Percentiles rank a stretch among this genome's conserved stretches.
phyloP scores from a whole-genome alignment of 2,329 filamentous ascomycete genomes.

The Aspergillus sp. region DNA sequence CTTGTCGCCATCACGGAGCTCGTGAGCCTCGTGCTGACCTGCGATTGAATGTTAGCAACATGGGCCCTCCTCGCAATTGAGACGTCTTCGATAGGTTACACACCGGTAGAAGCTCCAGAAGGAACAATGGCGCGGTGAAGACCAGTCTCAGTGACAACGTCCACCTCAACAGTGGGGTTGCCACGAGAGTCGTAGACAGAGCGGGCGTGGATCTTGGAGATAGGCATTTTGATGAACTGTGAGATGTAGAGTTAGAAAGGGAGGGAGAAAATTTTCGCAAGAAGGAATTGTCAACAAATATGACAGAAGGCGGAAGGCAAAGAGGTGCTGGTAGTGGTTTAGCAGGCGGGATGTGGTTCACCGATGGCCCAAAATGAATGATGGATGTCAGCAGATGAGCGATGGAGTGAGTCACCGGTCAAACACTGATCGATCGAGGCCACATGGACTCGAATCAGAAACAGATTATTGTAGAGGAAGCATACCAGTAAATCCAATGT shows the following conservation, averaged over 20 bases:
- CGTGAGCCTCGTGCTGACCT: conserved; percentile 88
- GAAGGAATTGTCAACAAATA: conserved; percentile 19
- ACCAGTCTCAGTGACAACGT: conserved; percentile 92
- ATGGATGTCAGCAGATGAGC: conserved; percentile 14
- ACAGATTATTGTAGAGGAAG: background rate
- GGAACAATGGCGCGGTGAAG: conserved; percentile 97
- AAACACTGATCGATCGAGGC: conserved; percentile 15
- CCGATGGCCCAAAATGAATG: conserved; percentile 40
- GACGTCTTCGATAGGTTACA: conserved; percentile 36
- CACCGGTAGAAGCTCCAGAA: conserved; percentile 92
- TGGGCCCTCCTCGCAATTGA: background rate
- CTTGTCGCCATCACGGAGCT: conserved; percentile 90
- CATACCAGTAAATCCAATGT: conserved; percentile 4
- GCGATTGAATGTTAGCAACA: conserved; percentile 27
- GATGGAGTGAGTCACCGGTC: conserved; percentile 20
- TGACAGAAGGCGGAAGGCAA: conserved; percentile 14
- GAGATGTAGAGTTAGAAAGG: conserved; percentile 24
- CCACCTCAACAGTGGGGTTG: conserved; percentile 98
- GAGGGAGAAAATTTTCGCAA: conserved; percentile 19
- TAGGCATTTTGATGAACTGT: conserved; percentile 68
- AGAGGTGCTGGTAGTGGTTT: conserved; percentile 28
- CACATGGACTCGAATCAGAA: conserved; percentile 3
- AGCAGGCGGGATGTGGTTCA: conserved; percentile 37
- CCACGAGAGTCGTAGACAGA: conserved; percentile 97
- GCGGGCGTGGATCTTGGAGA: conserved; percentile 86